phyloP scores from a whole-genome alignment of 1,284 basidiomycete species.

The Neotropicomus parvogracilis region DNA sequence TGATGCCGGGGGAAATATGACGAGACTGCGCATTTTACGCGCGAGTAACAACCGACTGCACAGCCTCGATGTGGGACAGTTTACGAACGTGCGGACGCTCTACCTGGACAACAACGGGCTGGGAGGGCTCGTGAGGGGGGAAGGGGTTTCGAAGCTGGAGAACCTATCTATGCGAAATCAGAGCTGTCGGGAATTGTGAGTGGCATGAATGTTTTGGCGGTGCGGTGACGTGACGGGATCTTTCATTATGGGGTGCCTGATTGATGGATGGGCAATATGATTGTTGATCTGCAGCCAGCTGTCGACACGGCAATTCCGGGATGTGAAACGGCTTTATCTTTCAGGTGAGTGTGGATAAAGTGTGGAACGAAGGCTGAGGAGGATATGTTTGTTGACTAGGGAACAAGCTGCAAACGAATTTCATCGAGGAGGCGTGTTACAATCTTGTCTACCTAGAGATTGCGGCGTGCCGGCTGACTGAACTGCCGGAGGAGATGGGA shows the following conservation, averaged over 20 bases:
- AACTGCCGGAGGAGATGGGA: conserved; percentile 68
- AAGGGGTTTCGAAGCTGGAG: conserved; percentile 70
- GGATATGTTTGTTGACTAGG: conserved; percentile 40
- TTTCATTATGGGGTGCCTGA: conserved; percentile 38
- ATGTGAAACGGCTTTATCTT: conserved; percentile 90
- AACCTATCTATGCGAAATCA: conserved; percentile 92
- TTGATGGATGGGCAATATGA: conserved; percentile 32
- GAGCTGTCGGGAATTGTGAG: conserved; percentile 68
- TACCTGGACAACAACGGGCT: conserved; percentile 90
- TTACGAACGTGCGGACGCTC: conserved; percentile 80
- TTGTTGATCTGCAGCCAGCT: conserved; percentile 48
- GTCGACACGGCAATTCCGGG: conserved; percentile 73
- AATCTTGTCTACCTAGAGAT: conserved; percentile 92
- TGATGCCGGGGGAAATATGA: conserved; percentile 52
- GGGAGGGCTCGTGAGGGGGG: conserved; percentile 48
- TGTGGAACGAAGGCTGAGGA: conserved; percentile 6
- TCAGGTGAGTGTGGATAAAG: conserved; percentile 60
- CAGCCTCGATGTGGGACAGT: conserved; percentile 62
- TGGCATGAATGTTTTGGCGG: conserved; percentile 26
- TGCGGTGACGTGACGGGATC: conserved; percentile 36
- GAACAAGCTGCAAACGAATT: conserved; percentile 43
- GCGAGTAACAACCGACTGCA: conserved; percentile 80
- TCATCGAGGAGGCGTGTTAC: conserved; percentile 69
- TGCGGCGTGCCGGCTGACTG: conserved; percentile 82
- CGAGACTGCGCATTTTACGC: conserved; percentile 78